A percentile compares a stretch with the other conserved stretches of the same genome.
Conservation (phyloP, 257 asterid species). For the Scutellaria baicalensis region DNA sequence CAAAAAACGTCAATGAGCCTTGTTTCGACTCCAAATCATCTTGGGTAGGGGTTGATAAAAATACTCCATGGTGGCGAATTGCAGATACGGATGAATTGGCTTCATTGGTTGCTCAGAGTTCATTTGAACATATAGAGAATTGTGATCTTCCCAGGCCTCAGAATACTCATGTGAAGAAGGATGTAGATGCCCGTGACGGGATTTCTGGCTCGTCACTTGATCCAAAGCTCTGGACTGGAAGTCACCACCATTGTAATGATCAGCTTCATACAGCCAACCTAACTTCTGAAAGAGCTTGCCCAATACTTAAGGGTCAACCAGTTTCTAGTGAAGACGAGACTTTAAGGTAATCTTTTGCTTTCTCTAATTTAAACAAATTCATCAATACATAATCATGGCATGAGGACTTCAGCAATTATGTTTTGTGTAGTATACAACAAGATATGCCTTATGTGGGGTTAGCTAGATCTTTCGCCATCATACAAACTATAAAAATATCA, state of each 20-base stretch:
- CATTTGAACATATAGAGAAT: slow-evolving; percentile 52
- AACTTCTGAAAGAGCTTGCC: slow-evolving; percentile 12
- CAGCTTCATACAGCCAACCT: slow-evolving; percentile 5
- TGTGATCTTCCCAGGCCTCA: slow-evolving; percentile 88
- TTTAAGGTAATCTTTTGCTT: slow-evolving; percentile 33
- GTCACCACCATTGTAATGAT: not conserved
- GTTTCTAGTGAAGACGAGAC: slow-evolving; percentile 17
- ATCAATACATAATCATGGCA: not conserved
- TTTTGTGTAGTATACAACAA: too few relatives aligned
- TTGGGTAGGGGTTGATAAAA: slow-evolving; percentile 42
- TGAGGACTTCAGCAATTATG: not conserved
- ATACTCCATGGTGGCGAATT: slow-evolving; percentile 84
- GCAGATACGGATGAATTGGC: slow-evolving; percentile 76
- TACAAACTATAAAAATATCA: too few relatives aligned
- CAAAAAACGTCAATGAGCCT: slow-evolving; percentile 14
- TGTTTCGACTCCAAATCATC: slow-evolving; percentile 35
- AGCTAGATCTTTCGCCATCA: too few relatives aligned
- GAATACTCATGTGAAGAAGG: slow-evolving; percentile 33
- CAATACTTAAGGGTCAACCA: slow-evolving; percentile 14
- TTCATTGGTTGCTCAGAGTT: slow-evolving; percentile 52
- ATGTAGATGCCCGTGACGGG: slow-evolving; percentile 19
- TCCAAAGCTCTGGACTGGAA: slow-evolving; percentile 8
- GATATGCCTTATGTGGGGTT: too few relatives aligned
- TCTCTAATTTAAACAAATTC: not conserved
- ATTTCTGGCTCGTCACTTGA: slow-evolving; percentile 13